These are phyloP conservation scores for Monosporascus sp. DNA, from an alignment of 2,329 filamentous ascomycete genomes.

Conservation along the genomic window DNA sequence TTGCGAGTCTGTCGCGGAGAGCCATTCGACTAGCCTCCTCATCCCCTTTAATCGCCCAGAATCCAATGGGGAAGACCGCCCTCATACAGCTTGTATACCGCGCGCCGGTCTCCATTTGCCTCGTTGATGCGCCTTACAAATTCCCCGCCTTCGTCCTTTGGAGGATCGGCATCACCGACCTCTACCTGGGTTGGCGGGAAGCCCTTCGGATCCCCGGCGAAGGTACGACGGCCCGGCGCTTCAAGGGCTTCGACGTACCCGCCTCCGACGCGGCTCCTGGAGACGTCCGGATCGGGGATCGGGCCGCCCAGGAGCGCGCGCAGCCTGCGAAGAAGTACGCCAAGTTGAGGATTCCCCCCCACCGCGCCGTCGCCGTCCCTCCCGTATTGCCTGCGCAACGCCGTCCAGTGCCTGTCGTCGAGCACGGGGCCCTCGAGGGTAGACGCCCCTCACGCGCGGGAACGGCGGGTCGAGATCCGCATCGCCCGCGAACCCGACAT, in stretches of 20 bases:
- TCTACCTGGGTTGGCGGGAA: background rate
- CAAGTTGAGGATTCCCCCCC: background rate
- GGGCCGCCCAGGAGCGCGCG: background rate
- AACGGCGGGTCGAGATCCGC: background rate
- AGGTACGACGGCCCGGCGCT: background rate
- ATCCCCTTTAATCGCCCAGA: background rate
- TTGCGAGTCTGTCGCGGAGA: too few species aligned
- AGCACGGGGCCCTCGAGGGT: background rate
- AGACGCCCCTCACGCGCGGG: background rate
- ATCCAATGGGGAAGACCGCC: background rate
- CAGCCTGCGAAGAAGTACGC: background rate
- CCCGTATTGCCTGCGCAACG: background rate
- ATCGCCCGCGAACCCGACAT: background rate
- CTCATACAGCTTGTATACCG: background rate
- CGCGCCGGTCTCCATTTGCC: background rate
- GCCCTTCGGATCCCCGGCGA: conserved; percentile 8
- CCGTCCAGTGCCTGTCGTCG: background rate
- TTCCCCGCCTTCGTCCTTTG: background rate
- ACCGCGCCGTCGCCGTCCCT: background rate
- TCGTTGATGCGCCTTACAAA: background rate
- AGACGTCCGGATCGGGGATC: background rate
- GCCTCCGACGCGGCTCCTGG: background rate
- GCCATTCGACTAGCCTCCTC: too few species aligned
- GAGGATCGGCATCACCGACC: background rate
- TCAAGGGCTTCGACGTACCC: background rate